Evolutionary conservation across 495 filamentous ascomycete species (phyloP).

Genomic region (Letharia lupina): DNA sequence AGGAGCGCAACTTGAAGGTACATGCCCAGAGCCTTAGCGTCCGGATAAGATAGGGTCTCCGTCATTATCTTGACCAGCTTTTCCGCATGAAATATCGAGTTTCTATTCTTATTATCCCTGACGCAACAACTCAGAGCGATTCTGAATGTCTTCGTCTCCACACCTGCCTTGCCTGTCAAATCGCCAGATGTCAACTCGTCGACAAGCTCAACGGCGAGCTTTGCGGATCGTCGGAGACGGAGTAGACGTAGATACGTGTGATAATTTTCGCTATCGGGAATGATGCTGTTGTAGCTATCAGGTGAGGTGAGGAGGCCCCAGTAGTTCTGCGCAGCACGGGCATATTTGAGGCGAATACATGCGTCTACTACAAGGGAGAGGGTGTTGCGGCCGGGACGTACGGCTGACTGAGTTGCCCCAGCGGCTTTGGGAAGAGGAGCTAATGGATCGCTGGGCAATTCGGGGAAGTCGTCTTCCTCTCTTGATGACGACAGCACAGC

Average conservation of each 20-base stretch:
- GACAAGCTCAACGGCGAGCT: slow-evolving; percentile 45
- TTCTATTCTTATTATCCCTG: slow-evolving; percentile 61
- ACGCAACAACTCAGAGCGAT: slow-evolving; percentile 61
- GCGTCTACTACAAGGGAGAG: slow-evolving; percentile 61
- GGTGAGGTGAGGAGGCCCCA: slow-evolving; percentile 59
- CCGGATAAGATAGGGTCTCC: slow-evolving; percentile 33
- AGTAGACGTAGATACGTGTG: slow-evolving; percentile 59
- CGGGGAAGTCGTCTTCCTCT: slow-evolving; percentile 1
- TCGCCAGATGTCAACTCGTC: slow-evolving; percentile 31
- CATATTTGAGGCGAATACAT: slow-evolving; percentile 43
- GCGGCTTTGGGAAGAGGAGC: slow-evolving; percentile 11
- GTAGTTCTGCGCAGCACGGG: slow-evolving; percentile 50
- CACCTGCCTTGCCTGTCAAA: slow-evolving; percentile 24
- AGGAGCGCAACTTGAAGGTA: slow-evolving; percentile 34
- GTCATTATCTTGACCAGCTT: slow-evolving; percentile 52
- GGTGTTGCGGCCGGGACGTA: slow-evolving; percentile 54
- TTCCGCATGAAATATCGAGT: slow-evolving; percentile 48
- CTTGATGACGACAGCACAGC: slow-evolving; percentile 1
- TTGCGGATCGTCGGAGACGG: slow-evolving; percentile 52
- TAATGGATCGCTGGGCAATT: slow-evolving; percentile 5
- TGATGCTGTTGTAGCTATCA: slow-evolving; percentile 37
- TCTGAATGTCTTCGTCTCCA: slow-evolving; percentile 50
- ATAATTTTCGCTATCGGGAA: slow-evolving; percentile 63
- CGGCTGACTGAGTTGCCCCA: slow-evolving; percentile 28
- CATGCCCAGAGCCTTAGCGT: slow-evolving; percentile 30